A percentile compares a stretch with the other conserved stretches of the same genome.
These are phyloP conservation scores for Penicillium nordicum DNA, from an alignment of 2,329 filamentous ascomycete genomes.

Conservation along the genomic window DNA sequence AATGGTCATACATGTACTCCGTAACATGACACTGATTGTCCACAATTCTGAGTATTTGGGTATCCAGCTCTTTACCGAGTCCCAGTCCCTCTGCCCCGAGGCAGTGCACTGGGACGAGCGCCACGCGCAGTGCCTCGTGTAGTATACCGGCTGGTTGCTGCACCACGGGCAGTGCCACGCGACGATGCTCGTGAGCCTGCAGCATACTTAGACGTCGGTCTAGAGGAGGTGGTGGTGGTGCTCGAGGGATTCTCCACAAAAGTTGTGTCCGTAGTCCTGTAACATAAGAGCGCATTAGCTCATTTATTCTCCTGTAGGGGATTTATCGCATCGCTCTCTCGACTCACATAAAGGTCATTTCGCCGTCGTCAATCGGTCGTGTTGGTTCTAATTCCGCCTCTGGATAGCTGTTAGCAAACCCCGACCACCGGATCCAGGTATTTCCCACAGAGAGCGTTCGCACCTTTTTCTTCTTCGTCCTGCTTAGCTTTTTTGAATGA, in stretches of 20 bases:
- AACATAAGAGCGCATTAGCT: neutral
- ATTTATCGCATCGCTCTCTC: neutral
- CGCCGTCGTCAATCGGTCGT: slow-evolving; percentile 51
- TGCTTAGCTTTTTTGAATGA: slow-evolving; percentile 70
- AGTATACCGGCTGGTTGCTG: slow-evolving; percentile 32
- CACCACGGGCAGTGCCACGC: slow-evolving; percentile 26
- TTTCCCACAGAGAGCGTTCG: neutral
- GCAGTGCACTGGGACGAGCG: slow-evolving; percentile 37
- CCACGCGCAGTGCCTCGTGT: slow-evolving; percentile 35
- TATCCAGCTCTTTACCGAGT: slow-evolving; percentile 26
- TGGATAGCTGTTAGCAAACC: slow-evolving; percentile 17
- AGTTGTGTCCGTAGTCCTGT: slow-evolving; percentile 82
- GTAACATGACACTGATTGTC: neutral
- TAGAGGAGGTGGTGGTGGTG: slow-evolving; percentile 42
- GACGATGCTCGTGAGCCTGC: slow-evolving; percentile 24
- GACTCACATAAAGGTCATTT: slow-evolving; percentile 80
- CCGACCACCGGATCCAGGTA: neutral
- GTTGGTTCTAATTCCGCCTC: slow-evolving; percentile 34
- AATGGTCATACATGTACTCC: neutral
- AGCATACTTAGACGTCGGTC: slow-evolving; percentile 38
- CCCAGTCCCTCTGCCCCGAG: slow-evolving; percentile 37
- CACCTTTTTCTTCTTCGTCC: slow-evolving; percentile 49
- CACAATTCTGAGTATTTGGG: neutral
- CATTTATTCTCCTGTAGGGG: neutral
- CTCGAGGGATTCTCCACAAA: slow-evolving; percentile 79